Evolutionary conservation across 2,329 filamentous ascomycete species (phyloP), one percentile per base, ranked within the genome.

Genomic region (Cryphonectria naterciae): DNA sequence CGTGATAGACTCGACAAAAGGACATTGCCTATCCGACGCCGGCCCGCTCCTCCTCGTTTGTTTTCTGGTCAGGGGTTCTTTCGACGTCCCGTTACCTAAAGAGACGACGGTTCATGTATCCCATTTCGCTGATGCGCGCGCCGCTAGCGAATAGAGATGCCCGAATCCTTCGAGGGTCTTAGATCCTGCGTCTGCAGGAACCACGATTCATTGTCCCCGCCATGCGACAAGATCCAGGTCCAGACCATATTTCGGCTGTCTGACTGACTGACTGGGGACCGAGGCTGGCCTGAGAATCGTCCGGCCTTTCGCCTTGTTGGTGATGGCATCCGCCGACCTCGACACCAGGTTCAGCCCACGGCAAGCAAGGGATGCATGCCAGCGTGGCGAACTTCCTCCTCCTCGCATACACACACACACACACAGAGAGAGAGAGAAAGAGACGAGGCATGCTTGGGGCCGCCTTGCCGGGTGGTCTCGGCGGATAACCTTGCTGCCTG

Each of bases 151-250:
- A 39, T 35, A 61, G 58, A 61, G 32, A 19, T 15, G 58, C 35
- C 19, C 58, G 19, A 4, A 61, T 61, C 58, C 35, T 61, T 61
- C 58, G 35, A 39, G 32, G 8, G 58, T 19, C 35, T 22, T 39
- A n/a, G 32, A 61, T 61, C 58, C 58, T 61, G 35, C 35, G 17
- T 39, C 32, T n/a, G 58, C 58, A 39, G 35, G 35, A 39, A 61
- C 32, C 2, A 61, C 58, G 58, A 39, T 22, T 8, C 15, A 58
- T 28, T 32, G 32, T 32, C 58, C 58, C 58, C 58, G 35, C 58
- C 19, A 15, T 39, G 35, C 35, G 32, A 39, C 15, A 22, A 61
- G 35, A 32, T 39, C 35, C 35, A 61, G 19, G 35, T 39, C 58
- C 35, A 61, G 58, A 61, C 58, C 35, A 19, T 15, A 35, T 22